These are phyloP conservation scores for Auxenochlorella protothecoides DNA, from an alignment of 139 green algal species.

Conservation along the genomic window DNA sequence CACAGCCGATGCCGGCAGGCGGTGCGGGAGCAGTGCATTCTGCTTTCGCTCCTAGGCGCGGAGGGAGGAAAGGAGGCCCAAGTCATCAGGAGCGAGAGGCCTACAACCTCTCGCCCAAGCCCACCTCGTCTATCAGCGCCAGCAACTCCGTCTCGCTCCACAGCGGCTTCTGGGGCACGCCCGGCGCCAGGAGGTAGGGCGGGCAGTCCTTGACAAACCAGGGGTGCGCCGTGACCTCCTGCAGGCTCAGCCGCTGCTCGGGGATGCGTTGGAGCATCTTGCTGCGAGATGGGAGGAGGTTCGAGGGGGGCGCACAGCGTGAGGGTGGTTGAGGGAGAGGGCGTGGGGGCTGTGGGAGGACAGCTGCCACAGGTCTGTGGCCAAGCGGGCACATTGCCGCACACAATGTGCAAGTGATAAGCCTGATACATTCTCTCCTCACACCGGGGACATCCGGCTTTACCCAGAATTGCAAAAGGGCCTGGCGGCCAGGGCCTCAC, in stretches of 20 bases:
- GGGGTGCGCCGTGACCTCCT: conserved; percentile 15
- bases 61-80: not conserved
- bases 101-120: not conserved
- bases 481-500: conserved; percentile 7
- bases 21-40: not conserved
- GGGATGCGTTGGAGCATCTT: not conserved
- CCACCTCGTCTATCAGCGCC: conserved; percentile 9
- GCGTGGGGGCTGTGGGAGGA: too few species aligned
- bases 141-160: conserved; percentile 8
- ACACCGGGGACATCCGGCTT: too few species aligned
- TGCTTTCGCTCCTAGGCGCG: not conserved
- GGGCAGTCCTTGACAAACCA: conserved; percentile 19
- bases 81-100: not conserved
- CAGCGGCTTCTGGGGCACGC: not conserved
- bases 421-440: too few species aligned
- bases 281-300: too few species aligned
- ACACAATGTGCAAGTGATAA: too few species aligned
- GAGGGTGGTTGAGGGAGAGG: too few species aligned
- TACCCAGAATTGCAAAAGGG: too few species aligned
- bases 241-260: conserved; percentile 14
- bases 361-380: too few species aligned
- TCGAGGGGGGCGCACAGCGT: too few species aligned
- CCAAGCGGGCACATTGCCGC: too few species aligned
- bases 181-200: not conserved
- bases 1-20: not conserved